phyloP scores from a whole-genome alignment of 2,329 filamentous ascomycete species.

The Aotearoamyces nothofagi region DNA sequence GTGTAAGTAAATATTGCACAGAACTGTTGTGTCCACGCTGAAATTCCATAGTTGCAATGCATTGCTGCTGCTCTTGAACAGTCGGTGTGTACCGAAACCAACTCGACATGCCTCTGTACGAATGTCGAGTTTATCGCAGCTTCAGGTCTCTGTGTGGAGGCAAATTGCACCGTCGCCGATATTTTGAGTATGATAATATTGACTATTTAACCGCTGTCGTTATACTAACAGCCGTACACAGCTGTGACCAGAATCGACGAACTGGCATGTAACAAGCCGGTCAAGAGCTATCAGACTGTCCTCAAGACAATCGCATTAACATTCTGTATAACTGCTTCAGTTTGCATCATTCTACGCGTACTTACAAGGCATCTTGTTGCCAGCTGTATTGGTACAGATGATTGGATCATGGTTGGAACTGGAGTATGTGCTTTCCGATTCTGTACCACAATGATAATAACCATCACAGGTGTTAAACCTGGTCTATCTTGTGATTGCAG shows the following conservation, averaged over 20 bases:
- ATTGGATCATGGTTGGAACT: neutral
- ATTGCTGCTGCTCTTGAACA: too few species aligned
- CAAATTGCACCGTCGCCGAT: neutral
- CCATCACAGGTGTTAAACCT: too few species aligned
- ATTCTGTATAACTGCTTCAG: neutral
- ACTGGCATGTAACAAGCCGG: neutral
- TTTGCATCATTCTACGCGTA: neutral
- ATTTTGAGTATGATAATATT: neutral
- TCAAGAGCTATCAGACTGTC: too few species aligned
- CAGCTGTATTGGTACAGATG: neutral
- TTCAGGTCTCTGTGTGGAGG: neutral
- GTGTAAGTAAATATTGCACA: too few species aligned
- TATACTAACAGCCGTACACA: neutral
- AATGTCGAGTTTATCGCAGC: neutral
- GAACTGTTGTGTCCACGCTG: too few species aligned
- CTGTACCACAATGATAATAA: too few species aligned
- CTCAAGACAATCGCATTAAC: neutral
- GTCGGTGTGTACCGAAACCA: neutral
- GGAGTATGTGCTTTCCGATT: too few species aligned
- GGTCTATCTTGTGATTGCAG: too few species aligned
- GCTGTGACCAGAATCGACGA: neutral
- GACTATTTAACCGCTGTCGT: neutral
- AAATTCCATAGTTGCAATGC: too few species aligned
- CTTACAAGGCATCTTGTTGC: neutral
- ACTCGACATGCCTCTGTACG: neutral